These are phyloP conservation scores for Hyaloraphidium curvatum DNA, from an alignment of 192 early-diverging fungal genomes.

Conservation along the genomic window DNA sequence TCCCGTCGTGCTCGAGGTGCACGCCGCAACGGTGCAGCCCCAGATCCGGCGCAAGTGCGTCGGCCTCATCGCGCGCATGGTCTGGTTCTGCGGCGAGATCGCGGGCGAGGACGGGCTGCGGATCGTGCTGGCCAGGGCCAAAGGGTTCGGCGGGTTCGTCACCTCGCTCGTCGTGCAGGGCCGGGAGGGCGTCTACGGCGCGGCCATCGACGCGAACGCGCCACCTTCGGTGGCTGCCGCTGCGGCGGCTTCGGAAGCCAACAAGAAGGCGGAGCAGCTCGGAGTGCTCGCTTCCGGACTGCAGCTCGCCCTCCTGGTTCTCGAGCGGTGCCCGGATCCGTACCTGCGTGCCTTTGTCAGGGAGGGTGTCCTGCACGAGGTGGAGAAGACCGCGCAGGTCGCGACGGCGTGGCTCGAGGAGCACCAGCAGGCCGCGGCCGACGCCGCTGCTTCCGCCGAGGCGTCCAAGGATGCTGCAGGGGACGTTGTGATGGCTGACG, in stretches of 20 bases:
- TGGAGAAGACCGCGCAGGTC: slow-evolving; percentile 16
- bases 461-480: slow-evolving; percentile 11
- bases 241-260: slow-evolving; percentile 6
- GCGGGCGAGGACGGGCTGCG: slow-evolving; percentile 23
- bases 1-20: slow-evolving; percentile 53
- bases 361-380: slow-evolving; percentile 52
- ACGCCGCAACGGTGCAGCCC: slow-evolving; percentile 41
- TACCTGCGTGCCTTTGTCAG: slow-evolving; percentile 41
- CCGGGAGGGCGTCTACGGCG: slow-evolving; percentile 10
- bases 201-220: neutral
- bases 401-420: neutral
- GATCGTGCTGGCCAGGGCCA: slow-evolving; percentile 12
- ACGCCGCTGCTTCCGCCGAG: slow-evolving; percentile 3
- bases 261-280: slow-evolving; percentile 17
- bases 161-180: slow-evolving; percentile 18
- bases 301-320: slow-evolving; percentile 37
- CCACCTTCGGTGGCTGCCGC: neutral
- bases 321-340: slow-evolving; percentile 34
- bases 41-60: slow-evolving; percentile 28
- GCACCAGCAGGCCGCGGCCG: neutral
- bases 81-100: slow-evolving; percentile 24
- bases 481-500: too few species aligned
- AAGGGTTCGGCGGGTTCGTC: slow-evolving; percentile 26
- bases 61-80: slow-evolving; percentile 31
- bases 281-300: slow-evolving; percentile 32